These are phyloP conservation scores for Monosporozyma unispora DNA, from an alignment of 805 yeast genomes.

Conservation along the genomic window DNA sequence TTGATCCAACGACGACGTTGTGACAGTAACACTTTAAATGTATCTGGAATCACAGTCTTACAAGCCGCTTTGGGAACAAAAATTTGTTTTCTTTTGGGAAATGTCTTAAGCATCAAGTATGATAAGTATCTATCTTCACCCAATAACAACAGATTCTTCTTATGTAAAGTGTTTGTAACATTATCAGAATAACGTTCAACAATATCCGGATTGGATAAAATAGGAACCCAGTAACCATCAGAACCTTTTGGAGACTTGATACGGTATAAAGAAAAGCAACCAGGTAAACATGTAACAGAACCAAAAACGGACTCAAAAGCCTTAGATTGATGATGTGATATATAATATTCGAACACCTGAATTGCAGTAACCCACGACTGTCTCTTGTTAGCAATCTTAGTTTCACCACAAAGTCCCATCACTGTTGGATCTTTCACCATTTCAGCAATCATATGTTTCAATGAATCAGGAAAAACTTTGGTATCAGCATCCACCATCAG, in stretches of 20 bases:
- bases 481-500: constrained; percentile 96
- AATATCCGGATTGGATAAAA: constrained; percentile 84
- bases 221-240: constrained; percentile 85
- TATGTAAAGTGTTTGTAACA: constrained; percentile 73
- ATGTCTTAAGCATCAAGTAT: constrained; percentile 77
- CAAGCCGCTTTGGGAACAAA: constrained; percentile 89
- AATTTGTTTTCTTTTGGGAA: constrained; percentile 80
- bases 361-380: constrained; percentile 87
- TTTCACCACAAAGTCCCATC: constrained; percentile 94
- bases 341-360: constrained; percentile 88
- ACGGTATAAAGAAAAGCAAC: constrained; percentile 89
- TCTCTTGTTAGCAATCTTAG: constrained; percentile 76
- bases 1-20: constrained; percentile 97
- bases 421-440: constrained; percentile 78
- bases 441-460: constrained; percentile 84
- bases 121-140: constrained; percentile 89
- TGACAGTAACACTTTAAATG: constrained; percentile 68
- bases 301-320: constrained; percentile 93
- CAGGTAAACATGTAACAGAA: constrained; percentile 90
- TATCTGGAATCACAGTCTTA: constrained; percentile 80
- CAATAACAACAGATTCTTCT: constrained; percentile 70
- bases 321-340: constrained; percentile 89
- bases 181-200: constrained; percentile 88
- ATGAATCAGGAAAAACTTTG: constrained; percentile 72
- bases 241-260: constrained; percentile 81